Base-by-base conservation (phyloP, 1,284 basidiomycete genomes). In the Apiotrichum porosum region DNA sequence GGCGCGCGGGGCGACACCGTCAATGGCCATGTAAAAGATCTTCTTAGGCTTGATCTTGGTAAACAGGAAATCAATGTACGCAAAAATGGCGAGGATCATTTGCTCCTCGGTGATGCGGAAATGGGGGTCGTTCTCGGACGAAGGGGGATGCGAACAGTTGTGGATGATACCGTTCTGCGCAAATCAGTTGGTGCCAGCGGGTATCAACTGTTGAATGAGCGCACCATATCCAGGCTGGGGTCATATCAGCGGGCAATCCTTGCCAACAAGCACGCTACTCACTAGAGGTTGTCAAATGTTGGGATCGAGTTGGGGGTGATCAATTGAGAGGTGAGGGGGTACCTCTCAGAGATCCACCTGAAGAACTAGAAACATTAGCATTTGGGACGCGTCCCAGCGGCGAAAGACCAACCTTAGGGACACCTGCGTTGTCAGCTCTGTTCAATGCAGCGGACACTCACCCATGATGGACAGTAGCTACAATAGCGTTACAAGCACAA, bases 161-260 rank as follows among this genome's bases (percentile, higher is more conserved):
- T 98, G 94, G 56, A 98, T 97, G 72, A 99, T 97, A 52, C 90
- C 92, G 71, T 99, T 99, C 81, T 97, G 73, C 91, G 75, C 8
- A 12, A 4, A 47, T 54, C 18, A 54, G 52, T 35, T 17, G 12
- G 1, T 9, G 24, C 13, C 10, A 14, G 22, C 4, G 34, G 2
- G 3, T n/a, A 19, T 3, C 34, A 18, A 5, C 17, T 8, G 17
- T 24, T 23, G 17, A 8, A 14, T 30, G 37, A 19, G 30, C 53
- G 36, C 30, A 56, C 66, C 65, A 69, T 66, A 44, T 68, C 64
- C 44, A 67, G 54, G 43, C 65, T 66, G 52, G 13, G 28, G 3
- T 18, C 22, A 6, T 15, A 6, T 8, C 17, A 18, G 12, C 26
- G 26, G 8, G 26, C 26, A 28, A n/a, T n/a, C n/a, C n/a, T n/a